These are phyloP conservation scores for Comarum palustre DNA, from an alignment of 306 rosid genomes.

Conservation along the genomic window DNA sequence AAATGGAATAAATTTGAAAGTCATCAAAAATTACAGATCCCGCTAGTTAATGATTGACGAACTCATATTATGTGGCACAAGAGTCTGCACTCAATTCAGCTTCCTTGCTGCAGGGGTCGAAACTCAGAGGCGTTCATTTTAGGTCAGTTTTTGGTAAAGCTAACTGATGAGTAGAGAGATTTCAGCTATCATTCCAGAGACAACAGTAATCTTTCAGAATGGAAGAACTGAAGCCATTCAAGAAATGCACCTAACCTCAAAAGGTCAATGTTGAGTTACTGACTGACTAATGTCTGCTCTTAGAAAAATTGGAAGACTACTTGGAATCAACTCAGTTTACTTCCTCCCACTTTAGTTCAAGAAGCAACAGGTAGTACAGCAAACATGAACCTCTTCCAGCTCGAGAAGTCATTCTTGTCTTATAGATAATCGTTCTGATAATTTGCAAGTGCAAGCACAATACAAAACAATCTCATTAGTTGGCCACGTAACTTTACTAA, in stretches of 20 bases:
- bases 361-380: not conserved
- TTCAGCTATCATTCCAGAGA: too few relatives aligned
- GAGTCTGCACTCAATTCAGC: too few relatives aligned
- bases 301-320: not conserved
- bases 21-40: not conserved
- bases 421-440: slow-evolving; percentile 71
- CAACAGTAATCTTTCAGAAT: too few relatives aligned
- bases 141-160: too few relatives aligned
- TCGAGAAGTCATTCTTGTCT: slow-evolving; percentile 31
- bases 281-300: not conserved
- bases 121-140: too few relatives aligned
- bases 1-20: not conserved
- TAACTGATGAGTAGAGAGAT: too few relatives aligned
- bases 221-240: not conserved
- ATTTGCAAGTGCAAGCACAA: slow-evolving; percentile 3
- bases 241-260: not conserved
- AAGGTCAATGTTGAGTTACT: not conserved
- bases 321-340: slow-evolving; percentile 5
- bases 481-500: not conserved
- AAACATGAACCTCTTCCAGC: slow-evolving; percentile 24
- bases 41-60: too few relatives aligned
- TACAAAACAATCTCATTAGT: slow-evolving; percentile 15
- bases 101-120: not conserved
- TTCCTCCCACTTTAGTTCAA: not conserved
- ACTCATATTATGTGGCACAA: too few relatives aligned